These are phyloP conservation scores for Globisporangium emineosum DNA, from an alignment of 352 stramenopile species.

Conservation along the genomic window DNA sequence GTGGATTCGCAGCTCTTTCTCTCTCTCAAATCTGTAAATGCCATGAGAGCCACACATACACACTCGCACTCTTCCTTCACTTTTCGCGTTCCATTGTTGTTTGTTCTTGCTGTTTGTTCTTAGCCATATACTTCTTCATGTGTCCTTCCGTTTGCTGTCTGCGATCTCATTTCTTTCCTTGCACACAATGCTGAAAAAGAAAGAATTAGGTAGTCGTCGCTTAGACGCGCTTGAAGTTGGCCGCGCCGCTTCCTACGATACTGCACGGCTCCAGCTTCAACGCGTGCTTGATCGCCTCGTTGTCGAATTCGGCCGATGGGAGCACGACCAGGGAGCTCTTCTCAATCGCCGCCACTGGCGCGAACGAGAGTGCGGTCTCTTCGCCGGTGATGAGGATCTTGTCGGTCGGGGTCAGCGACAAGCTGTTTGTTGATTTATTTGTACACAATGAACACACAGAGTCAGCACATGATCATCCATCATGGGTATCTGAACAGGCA, in stretches of 20 bases:
- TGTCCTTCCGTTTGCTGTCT: background rate
- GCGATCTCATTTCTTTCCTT: background rate
- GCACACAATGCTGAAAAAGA: background rate
- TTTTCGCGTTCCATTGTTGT: conserved; percentile 5
- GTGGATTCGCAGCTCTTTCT: background rate
- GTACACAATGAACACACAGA: background rate
- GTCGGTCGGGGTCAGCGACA: conserved; percentile 72
- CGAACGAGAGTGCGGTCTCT: conserved; percentile 59
- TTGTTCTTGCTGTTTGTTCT: background rate
- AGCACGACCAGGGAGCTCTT: conserved; percentile 79
- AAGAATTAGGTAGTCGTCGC: background rate
- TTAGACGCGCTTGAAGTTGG: conserved; percentile 87
- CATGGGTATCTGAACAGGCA: too few relatives aligned
- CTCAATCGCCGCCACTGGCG: conserved; percentile 67
- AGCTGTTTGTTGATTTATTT: conserved; percentile 28
- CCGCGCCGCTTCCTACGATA: conserved; percentile 68
- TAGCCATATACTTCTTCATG: conserved; percentile 12
- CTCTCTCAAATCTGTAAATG: background rate
- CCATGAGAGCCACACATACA: background rate
- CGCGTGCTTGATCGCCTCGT: conserved; percentile 69
- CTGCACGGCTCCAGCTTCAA: conserved; percentile 75
- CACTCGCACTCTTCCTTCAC: background rate
- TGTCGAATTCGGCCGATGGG: conserved; percentile 62
- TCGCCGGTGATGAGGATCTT: conserved; percentile 82
- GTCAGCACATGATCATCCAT: background rate